Base-by-base conservation (phyloP, 345 rosid species). In the Hirschfeldia incana region DNA sequence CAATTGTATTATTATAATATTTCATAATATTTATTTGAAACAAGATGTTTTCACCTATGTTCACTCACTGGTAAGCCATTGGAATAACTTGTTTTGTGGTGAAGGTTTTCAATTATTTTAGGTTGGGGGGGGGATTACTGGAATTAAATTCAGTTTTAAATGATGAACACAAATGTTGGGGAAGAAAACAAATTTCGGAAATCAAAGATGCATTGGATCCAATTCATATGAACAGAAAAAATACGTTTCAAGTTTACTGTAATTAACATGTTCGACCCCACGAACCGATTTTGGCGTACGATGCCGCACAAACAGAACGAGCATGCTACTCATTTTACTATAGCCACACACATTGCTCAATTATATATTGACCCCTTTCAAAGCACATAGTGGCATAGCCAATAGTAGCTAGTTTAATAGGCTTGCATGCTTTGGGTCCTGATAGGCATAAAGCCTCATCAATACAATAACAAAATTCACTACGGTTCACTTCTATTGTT, bases 161-260 rank as follows among this genome's bases (percentile, higher is more conserved):
- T 44, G 33, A 29, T 21, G 51, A 60, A 69, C 28, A 36, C 15
- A 10, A 62, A 28, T 13, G 32, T 70, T 30, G 46, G 58, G 57
- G 27, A 69, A 76, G 70, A 63, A 70, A 62, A 76, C 32, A 36
- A 70, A 63, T 10, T 15, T n/a, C 7, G 64, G 13, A 69, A 27
- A 70, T 53, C 2, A 55, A 42, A 16, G 42, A 78, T 70, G 57
- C 82, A 79, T 79, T 62, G 82, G 78, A 79, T 79, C 69, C 82
- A 12, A 67, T 8, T 74, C 58, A 74, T 53, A 36, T 79, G 78
- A 67, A 34, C 65, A 49, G n/a, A 5, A 9, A 58, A 26, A 5
- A 30, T 39, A 51, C 17, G 15, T 59, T 37, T 57, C 72, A 15
- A 73, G 42, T 33, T 21, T 67, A 73, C 51, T 73, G 78, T 79